Percentiles rank a stretch among this genome's conserved stretches.
phyloP scores from a whole-genome alignment of 352 stramenopile genomes.

The Thalassiosira hispida region DNA sequence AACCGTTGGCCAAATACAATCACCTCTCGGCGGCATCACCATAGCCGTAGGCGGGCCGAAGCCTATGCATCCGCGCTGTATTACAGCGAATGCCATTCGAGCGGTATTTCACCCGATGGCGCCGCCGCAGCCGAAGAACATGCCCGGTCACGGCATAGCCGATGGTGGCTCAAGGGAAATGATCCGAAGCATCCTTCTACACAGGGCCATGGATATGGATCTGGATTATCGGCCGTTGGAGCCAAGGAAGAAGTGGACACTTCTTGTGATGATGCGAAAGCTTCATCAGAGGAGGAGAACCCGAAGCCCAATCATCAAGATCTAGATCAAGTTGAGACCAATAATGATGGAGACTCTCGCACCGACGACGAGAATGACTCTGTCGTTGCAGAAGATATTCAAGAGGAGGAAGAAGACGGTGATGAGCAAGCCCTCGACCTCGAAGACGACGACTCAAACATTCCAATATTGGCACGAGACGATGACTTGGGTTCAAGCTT shows the following conservation, averaged over 20 bases:
- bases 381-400: background rate
- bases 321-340: background rate
- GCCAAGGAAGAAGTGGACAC: too few species aligned
- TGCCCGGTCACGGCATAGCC: constrained; percentile 50
- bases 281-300: background rate
- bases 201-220: background rate
- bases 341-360: background rate
- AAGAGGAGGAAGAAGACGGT: constrained; percentile 3
- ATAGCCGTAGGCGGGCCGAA: constrained; percentile 15
- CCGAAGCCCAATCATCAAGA: constrained; percentile 15
- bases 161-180: constrained; percentile 59
- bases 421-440: constrained; percentile 2
- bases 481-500: constrained; percentile 43
- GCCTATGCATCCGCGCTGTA: constrained; percentile 58
- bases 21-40: background rate
- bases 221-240: too few species aligned
- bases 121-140: constrained; percentile 56
- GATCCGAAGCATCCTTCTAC: constrained; percentile 43
- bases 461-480: constrained; percentile 40
- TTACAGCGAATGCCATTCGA: constrained; percentile 68
- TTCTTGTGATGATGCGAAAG: background rate
- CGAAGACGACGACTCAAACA: constrained; percentile 16
- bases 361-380: background rate
- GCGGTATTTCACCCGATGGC: constrained; percentile 47
- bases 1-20: constrained; percentile 19